Conservation (phyloP, 768 basidiomycete species). For the Tulasnella sp. region DNA sequence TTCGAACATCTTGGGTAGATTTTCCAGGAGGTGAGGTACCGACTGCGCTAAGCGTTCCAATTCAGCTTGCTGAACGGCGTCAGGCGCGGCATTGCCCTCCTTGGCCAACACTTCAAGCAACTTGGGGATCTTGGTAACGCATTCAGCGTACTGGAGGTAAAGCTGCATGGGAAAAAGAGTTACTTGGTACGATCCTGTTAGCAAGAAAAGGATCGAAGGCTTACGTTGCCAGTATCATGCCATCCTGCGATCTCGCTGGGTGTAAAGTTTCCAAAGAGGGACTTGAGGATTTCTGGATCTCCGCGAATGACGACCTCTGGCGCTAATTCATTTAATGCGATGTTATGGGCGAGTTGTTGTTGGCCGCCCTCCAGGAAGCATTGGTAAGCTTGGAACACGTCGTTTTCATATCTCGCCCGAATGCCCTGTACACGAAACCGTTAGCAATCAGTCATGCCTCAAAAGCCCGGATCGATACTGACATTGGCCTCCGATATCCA, state of each 20-base stretch:
- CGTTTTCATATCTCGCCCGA: conserved; percentile 56
- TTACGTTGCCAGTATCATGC: conserved; percentile 78
- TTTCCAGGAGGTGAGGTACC: conserved; percentile 60
- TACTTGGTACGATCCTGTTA: no score
- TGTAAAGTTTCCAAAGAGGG: conserved; percentile 65
- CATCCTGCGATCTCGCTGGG: conserved; percentile 63
- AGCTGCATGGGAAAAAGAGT: conserved; percentile 19
- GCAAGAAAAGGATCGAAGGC: neutral
- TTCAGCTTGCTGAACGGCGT: conserved; percentile 48
- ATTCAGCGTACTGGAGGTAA: conserved; percentile 26
- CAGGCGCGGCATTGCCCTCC: conserved; percentile 46
- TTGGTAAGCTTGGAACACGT: conserved; percentile 70
- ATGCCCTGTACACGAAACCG: conserved; percentile 48
- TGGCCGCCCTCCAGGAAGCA: conserved; percentile 66
- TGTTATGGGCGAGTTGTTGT: conserved; percentile 70
- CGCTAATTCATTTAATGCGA: conserved; percentile 81
- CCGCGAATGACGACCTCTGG: conserved; percentile 78
- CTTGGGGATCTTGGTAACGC: conserved; percentile 25
- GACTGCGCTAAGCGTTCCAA: conserved; percentile 57
- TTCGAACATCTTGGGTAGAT: conserved; percentile 64
- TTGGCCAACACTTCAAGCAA: conserved; percentile 34
- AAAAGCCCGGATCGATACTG: conserved; percentile 20
- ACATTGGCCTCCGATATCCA: conserved; percentile 95
- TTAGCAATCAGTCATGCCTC: neutral
- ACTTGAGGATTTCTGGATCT: conserved; percentile 58